Evolutionary conservation across 768 basidiomycete species (phyloP), one percentile per base, ranked within the genome.

Genomic region (Lactarius deliciosus): DNA sequence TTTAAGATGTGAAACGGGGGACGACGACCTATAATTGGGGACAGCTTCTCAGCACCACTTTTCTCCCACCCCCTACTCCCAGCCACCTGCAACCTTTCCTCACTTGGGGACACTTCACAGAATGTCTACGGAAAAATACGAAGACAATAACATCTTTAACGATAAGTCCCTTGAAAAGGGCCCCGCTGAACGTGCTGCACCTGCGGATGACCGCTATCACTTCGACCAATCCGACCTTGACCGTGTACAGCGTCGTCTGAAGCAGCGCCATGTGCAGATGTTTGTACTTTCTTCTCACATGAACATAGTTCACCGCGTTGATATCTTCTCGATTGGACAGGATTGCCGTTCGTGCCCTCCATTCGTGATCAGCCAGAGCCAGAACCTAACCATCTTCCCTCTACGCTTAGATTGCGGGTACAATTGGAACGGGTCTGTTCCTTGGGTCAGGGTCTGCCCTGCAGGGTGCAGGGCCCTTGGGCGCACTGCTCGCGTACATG

Each of bases 181-280:
- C 50, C 47, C 57, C 50, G 60, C 72, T n/a, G 72, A 68, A 54
- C 69, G 72, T 65, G 74, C 70, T 64, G 71, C 69, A 55, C 64
- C 40, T 20, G n/a, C 68, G 40, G 74, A 76, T 67, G 67, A 72
- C 41, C 69, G 69, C 30, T 77, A 76, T 74, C 78, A 80, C 54
- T 83, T 89, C 66, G 84, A 87, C 69, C 81, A 77, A n/a, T 81
- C 83, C 63, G 87, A 89, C 73, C 77, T 87, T 58, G 90, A 91
- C 72, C 81, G 80, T 36, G 88, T 92, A 5, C 90, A 91, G 71
- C 83, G 90, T 34, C 83, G 83, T 43, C 81, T 91, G 43, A 85
- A 89, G 76, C 88, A 90, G 76, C 85, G 89, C 36, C 89, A 91
- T 84, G 86, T 89, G 16, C 90, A 91, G 74, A 91, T 91, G 89